Conservation (phyloP, 768 basidiomycete species). For the Leccinellum rugosiceps region DNA sequence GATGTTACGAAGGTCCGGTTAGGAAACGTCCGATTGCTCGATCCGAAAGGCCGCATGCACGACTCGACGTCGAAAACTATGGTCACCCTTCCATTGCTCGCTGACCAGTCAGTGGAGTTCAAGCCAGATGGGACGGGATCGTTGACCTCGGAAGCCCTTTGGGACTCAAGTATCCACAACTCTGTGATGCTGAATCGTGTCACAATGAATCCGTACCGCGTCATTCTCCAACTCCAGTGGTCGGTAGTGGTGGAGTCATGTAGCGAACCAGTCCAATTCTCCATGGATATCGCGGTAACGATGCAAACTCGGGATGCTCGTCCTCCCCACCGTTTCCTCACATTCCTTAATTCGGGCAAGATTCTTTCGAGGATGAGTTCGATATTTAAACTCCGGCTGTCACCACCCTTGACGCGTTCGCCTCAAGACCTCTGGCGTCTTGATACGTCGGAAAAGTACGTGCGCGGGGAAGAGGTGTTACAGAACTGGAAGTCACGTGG, state of each 20-base stretch:
- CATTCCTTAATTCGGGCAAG: constrained; percentile 75
- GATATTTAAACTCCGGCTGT: constrained; percentile 79
- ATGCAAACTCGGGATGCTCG: constrained; percentile 84
- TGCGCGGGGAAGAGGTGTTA: constrained; percentile 85
- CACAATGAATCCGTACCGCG: constrained; percentile 71
- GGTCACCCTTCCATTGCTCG: constrained; percentile 69
- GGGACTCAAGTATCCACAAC: constrained; percentile 94
- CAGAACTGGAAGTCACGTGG: constrained; percentile 86
- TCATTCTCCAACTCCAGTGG: constrained; percentile 77
- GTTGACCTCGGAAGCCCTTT: constrained; percentile 68
- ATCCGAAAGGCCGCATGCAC: constrained; percentile 77
- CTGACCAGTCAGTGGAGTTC: constrained; percentile 72
- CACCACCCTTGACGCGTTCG: constrained; percentile 81
- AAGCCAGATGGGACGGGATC: constrained; percentile 79
- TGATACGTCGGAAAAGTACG: constrained; percentile 93
- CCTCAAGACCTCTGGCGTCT: constrained; percentile 90
- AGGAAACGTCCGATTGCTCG: constrained; percentile 82
- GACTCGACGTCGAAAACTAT: constrained; percentile 71
- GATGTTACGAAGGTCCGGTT: constrained; percentile 72
- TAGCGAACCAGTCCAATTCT: constrained; percentile 83
- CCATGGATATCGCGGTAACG: constrained; percentile 79
- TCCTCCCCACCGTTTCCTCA: constrained; percentile 72
- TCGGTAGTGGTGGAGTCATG: constrained; percentile 81
- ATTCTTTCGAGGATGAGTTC: constrained; percentile 75
- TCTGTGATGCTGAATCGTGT: constrained; percentile 83